Conservation (phyloP, 305 asterid species). For the Fraxinus latifolia region DNA sequence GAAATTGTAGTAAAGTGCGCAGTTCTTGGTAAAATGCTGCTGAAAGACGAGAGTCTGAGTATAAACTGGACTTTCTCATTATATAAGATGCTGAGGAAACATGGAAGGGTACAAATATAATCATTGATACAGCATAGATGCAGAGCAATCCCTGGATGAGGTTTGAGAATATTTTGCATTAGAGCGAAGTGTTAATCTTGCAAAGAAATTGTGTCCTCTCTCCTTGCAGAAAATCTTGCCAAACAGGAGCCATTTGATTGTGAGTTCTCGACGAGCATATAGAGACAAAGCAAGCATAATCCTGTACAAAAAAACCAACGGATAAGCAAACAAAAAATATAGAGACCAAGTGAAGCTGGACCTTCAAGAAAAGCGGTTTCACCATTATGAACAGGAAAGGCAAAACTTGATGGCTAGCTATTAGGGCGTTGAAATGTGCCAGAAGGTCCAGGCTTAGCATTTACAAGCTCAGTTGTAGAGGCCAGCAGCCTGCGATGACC, state of each 20-base stretch:
- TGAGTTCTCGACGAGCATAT: conserved; percentile 53
- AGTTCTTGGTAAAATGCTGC: neutral
- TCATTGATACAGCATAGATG: neutral
- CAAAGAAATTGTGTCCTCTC: conserved; percentile 40
- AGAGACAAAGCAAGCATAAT: conserved; percentile 73
- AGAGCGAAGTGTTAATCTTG: conserved; percentile 33
- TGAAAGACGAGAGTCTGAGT: neutral
- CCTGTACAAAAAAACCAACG: conserved; percentile 44
- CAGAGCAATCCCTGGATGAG: neutral
- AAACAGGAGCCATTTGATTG: conserved; percentile 32
- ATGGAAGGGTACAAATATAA: neutral
- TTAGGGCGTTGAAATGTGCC: neutral
- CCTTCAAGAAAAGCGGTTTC: neutral
- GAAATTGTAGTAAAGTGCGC: neutral
- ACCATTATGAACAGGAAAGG: neutral
- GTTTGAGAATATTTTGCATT: conserved; percentile 17
- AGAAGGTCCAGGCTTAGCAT: neutral
- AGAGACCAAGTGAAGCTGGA: neutral
- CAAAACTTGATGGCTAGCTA: neutral
- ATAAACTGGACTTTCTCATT: neutral
- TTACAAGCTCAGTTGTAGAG: neutral
- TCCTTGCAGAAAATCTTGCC: conserved; percentile 43
- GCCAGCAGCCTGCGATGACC: neutral
- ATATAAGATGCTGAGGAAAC: neutral
- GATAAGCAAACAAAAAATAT: neutral